Evolutionary conservation across 768 basidiomycete genomes (phyloP), one percentile per base, ranked within the genome.

Genomic region (Mycena amicta): DNA sequence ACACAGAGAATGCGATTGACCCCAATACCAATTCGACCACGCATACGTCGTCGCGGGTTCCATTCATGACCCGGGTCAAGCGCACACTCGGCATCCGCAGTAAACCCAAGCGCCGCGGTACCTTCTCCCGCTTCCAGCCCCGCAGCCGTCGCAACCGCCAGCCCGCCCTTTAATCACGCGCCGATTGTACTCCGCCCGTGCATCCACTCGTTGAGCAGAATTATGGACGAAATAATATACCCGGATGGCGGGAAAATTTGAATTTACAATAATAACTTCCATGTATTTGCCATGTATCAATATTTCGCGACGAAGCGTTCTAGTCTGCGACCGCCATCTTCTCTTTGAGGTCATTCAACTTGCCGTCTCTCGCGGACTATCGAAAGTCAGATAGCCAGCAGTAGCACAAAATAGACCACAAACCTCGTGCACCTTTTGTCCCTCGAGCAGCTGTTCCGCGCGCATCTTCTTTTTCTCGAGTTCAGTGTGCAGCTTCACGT

Each of bases 51-150:
- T 65, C 77, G 20, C 79, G 79, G 64, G 76, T 81, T 43, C 72
- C 81, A 18, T 66, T 84, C 59, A 75, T 82, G 79, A 81, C 81
- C 50, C 79, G 73, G 62, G 71, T 85, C 66, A 83, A 80, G 65
- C 79, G 78, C 27, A 71, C 79, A 2, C 68, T 84, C 8, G 83
- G 82, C 16, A 82, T 83, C 50, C 75, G 77, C 8, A 79, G 78
- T 54, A 75, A 75, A 6, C 76, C 77, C 25, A 76, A 73, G 18
- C 64, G 66, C n/a, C 47, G 55, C 40, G 37, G 31, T n/a, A 40
- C 43, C 1, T 31, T 52, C 27, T 45, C 26, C 26, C 29, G 30
- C 43, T 33, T 45, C 25, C 33, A 30, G 22, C 50, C 31, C 8
- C 12, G 22, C 31, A 45, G 22, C 31, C n/a, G 50, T 8, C 31